These are phyloP conservation scores for Exophiala sp. DNA, from an alignment of 2,329 filamentous ascomycete genomes.

Conservation along the genomic window DNA sequence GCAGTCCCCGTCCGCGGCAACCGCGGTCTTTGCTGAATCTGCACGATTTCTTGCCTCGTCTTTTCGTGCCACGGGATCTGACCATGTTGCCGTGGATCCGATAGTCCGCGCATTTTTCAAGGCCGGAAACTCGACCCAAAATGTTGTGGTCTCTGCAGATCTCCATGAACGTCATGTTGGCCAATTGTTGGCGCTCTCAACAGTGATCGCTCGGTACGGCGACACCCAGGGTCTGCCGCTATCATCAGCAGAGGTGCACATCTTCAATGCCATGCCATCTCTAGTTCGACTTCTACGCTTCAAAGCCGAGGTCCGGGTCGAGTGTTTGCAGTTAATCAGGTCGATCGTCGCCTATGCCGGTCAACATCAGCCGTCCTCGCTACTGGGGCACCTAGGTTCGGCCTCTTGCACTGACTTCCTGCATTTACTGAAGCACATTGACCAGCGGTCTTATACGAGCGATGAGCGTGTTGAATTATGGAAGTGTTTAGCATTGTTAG, in stretches of 20 bases:
- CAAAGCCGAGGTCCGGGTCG: not conserved
- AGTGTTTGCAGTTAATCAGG: conserved; percentile 12
- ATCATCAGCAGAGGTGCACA: conserved; percentile 64
- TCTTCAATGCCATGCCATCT: conserved; percentile 64
- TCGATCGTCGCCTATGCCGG: conserved; percentile 13
- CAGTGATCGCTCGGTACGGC: conserved; percentile 64
- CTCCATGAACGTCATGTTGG: conserved; percentile 58
- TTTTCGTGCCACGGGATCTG: conserved; percentile 65
- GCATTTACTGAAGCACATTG: conserved; percentile 67
- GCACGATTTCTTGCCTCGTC: conserved; percentile 70
- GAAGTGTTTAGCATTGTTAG: conserved; percentile 77
- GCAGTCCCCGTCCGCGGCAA: conserved; percentile 47
- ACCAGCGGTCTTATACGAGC: conserved; percentile 46
- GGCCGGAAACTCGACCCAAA: conserved; percentile 43
- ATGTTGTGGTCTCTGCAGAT: conserved; percentile 31
- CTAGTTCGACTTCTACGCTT: conserved; percentile 16
- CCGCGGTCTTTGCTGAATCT: conserved; percentile 61
- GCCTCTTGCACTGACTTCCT: conserved; percentile 80
- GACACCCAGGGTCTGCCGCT: conserved; percentile 58
- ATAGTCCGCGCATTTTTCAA: conserved; percentile 64
- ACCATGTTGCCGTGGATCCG: conserved; percentile 69
- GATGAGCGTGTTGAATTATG: conserved; percentile 57
- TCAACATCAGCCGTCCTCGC: conserved; percentile 17
- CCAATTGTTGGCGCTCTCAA: conserved; percentile 60
- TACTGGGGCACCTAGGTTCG: conserved; percentile 83